These are phyloP conservation scores for Circinella minor DNA, from an alignment of 371 early-diverging fungal genomes.

Conservation along the genomic window DNA sequence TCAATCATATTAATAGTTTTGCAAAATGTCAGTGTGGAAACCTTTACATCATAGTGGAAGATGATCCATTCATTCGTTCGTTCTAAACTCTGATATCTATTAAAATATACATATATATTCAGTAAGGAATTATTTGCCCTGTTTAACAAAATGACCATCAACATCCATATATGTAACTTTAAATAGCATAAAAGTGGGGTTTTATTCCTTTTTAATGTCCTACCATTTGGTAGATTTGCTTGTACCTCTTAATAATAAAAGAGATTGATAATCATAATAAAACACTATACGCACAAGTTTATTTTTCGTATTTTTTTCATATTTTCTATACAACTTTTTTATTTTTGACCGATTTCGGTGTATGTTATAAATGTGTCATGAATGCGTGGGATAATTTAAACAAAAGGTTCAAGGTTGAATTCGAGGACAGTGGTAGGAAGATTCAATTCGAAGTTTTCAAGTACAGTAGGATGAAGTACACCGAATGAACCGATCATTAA, in stretches of 20 bases:
- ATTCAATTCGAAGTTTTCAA: slow-evolving; percentile 83
- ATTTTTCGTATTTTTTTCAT: background rate
- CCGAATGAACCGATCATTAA: slow-evolving; percentile 86
- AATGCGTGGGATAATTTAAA: slow-evolving; percentile 50
- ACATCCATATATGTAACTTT: too few species aligned
- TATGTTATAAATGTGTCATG: background rate
- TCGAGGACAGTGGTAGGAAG: slow-evolving; percentile 93
- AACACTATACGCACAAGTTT: background rate
- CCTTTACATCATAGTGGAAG: too few species aligned
- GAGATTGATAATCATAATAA: background rate
- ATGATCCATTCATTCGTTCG: too few species aligned
- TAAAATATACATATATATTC: too few species aligned
- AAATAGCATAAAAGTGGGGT: too few species aligned
- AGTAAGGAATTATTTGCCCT: too few species aligned
- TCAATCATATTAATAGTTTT: too few species aligned
- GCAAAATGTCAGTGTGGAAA: too few species aligned
- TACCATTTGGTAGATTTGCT: background rate
- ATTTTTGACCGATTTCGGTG: background rate
- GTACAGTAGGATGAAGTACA: slow-evolving; percentile 92
- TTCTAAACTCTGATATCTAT: too few species aligned
- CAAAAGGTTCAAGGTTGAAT: slow-evolving; percentile 94
- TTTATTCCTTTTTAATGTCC: background rate
- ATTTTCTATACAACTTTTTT: slow-evolving; percentile 5
- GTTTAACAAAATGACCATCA: too few species aligned
- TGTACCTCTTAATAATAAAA: background rate